Base-by-base conservation (phyloP, 2,329 filamentous ascomycete species). In the Aspergillus novofumigatus region DNA sequence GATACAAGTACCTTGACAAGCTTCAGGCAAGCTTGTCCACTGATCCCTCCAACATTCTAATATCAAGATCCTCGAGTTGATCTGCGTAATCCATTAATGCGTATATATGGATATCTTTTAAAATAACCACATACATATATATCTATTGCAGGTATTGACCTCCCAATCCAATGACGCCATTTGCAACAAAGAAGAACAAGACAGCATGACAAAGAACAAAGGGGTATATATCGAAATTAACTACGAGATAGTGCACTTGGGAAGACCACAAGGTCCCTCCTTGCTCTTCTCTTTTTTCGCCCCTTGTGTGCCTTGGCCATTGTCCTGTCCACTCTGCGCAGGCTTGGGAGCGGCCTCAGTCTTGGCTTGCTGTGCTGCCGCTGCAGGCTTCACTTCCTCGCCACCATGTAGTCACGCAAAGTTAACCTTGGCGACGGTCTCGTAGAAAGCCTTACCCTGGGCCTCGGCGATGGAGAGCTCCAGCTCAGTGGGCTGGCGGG, bases 401-500 rank as follows among this genome's bases (percentile, higher is more conserved):
- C 81, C 76, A 60, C 80, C 88, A 89, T 90, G 83, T 79, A 94
- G 88, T 96, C 90, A 96, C 67, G 83, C 83, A 60, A 84, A 82
- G 75, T 79, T 82, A 65, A 84, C 81, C 83, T 91, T 93, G 71
- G 84, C 76, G 54, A 96, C 83, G 58, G 83, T 80, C 75, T 89
- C 78, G 78, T 90, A 96, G 80, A 97, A 99, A 54, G 78, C 72
- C 82, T 91, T 87, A 76, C 94, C 94, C 80, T 99, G 94, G 66
- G 83, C 83, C 61, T 81, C 83, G 59, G 94, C 94, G 61, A 97
- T 72, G 75, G 89, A 82, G 61, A 96, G 79, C 82, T 99, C 94
- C 66, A 85, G 81, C 8, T 79, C 72, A 17, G 82, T 79, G 51
- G 94, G 94, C 81, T 93, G 87, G 70, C 94, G 88, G 58, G 88